Conservation (phyloP, 2,329 filamentous ascomycete genomes). For the Fonsecaea pedrosoi region DNA sequence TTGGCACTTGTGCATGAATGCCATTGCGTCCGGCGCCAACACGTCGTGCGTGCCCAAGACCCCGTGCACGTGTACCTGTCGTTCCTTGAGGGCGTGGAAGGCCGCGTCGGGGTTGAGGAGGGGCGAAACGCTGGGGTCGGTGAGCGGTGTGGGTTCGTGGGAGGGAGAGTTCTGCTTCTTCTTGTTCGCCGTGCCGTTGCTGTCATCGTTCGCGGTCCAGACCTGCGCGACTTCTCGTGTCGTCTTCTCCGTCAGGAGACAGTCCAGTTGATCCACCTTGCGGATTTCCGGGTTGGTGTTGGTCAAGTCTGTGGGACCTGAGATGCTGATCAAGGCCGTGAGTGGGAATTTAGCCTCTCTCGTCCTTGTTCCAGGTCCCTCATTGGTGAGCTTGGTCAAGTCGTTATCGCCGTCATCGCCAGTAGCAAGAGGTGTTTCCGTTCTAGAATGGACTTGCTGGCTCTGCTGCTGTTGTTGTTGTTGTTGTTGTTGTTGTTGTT, state of each 20-base stretch:
- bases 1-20: slow-evolving; percentile 56
- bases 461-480: slow-evolving; percentile 47
- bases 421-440: neutral
- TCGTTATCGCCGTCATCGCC: neutral
- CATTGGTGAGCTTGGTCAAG: neutral
- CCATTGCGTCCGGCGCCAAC: slow-evolving; percentile 59
- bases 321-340: slow-evolving; percentile 52
- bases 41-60: slow-evolving; percentile 62
- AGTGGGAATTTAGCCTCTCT: slow-evolving; percentile 15
- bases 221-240: slow-evolving; percentile 16
- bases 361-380: neutral
- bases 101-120: slow-evolving; percentile 49
- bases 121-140: slow-evolving; percentile 58
- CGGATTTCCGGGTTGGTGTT: slow-evolving; percentile 55
- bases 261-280: slow-evolving; percentile 52
- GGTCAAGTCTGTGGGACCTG: slow-evolving; percentile 58
- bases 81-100: slow-evolving; percentile 47
- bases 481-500: no score
- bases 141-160: neutral
- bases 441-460: neutral
- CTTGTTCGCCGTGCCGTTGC: neutral
- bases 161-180: neutral
- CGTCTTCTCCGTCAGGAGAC: slow-evolving; percentile 55
- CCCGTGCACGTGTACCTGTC: slow-evolving; percentile 58
- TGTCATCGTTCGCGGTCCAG: slow-evolving; percentile 17